Evolutionary conservation across 805 yeast species (phyloP).

Genomic region (Kodamaea lidongshanica): DNA sequence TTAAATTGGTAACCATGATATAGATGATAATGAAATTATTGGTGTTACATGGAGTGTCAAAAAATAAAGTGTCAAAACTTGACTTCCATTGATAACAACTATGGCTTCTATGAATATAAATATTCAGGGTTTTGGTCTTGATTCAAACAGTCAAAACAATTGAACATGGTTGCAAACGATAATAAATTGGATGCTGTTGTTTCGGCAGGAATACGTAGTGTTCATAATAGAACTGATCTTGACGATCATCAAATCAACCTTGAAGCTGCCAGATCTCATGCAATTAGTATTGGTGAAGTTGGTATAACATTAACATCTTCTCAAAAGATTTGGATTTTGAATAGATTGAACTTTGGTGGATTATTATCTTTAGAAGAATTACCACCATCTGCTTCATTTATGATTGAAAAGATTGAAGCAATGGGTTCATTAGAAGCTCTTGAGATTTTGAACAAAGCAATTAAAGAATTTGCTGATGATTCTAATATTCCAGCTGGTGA

Average conservation of each 20-base stretch:
- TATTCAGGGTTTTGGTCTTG: no score
- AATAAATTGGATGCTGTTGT: no score
- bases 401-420: slow-evolving; percentile 34
- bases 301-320: slow-evolving; percentile 14
- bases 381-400: slow-evolving; percentile 29
- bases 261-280: slow-evolving; percentile 11
- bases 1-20: no score
- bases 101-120: no score
- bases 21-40: no score
- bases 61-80: no score
- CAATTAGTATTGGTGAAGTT: slow-evolving; percentile 10
- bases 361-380: slow-evolving; percentile 23
- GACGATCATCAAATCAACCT: slow-evolving; percentile 12
- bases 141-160: no score
- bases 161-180: no score
- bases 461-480: slow-evolving; percentile 40
- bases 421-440: slow-evolving; percentile 34
- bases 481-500: slow-evolving; percentile 39
- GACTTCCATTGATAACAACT: no score
- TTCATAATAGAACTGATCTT: no score
- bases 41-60: no score
- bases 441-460: slow-evolving; percentile 32
- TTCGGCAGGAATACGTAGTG: no score
- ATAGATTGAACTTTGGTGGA: slow-evolving; percentile 20
- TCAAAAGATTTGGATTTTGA: slow-evolving; percentile 23